Conservation (phyloP, 805 yeast genomes). For the Candida koratica region DNA sequence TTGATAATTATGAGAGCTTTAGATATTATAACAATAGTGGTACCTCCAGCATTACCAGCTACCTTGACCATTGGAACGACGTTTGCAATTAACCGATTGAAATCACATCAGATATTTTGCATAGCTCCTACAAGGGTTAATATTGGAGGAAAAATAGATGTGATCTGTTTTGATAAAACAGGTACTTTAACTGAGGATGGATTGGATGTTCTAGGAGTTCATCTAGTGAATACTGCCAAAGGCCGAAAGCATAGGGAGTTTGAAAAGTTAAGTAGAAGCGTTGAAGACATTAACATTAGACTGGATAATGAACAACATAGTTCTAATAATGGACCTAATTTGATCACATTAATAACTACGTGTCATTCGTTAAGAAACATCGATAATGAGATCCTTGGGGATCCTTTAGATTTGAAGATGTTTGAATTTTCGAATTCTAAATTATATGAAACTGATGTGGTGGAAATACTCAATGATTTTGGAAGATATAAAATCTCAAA, state of each 20-base stretch:
- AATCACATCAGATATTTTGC: constrained; percentile 66
- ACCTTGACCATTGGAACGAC: constrained; percentile 95
- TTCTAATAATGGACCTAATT: constrained; percentile 27
- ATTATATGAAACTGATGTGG: constrained; percentile 55
- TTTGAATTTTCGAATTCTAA: constrained; percentile 83
- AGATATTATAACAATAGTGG: constrained; percentile 93
- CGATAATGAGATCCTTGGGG: constrained; percentile 82
- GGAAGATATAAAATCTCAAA: constrained; percentile 29
- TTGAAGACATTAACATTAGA: constrained; percentile 7
- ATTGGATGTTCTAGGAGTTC: constrained; percentile 70
- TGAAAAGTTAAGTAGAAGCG: constrained; percentile 20
- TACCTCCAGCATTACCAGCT: constrained; percentile 98
- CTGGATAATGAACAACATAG: constrained; percentile 16
- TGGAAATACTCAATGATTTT: constrained; percentile 9
- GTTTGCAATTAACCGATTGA: constrained; percentile 77
- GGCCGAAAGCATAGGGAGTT: constrained; percentile 40
- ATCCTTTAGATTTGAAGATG: constrained; percentile 91
- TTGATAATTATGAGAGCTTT: constrained; percentile 83
- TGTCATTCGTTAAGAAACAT: constrained; percentile 85
- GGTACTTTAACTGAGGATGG: constrained; percentile 98
- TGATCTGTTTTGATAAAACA: constrained; percentile 91
- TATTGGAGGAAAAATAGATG: constrained; percentile 91
- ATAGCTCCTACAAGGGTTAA: constrained; percentile 93
- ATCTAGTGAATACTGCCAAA: constrained; percentile 37
- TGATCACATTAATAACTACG: constrained; percentile 53